Evolutionary conservation across 208 protist species (phyloP).

Genomic region (Cochliopodium minus): DNA sequence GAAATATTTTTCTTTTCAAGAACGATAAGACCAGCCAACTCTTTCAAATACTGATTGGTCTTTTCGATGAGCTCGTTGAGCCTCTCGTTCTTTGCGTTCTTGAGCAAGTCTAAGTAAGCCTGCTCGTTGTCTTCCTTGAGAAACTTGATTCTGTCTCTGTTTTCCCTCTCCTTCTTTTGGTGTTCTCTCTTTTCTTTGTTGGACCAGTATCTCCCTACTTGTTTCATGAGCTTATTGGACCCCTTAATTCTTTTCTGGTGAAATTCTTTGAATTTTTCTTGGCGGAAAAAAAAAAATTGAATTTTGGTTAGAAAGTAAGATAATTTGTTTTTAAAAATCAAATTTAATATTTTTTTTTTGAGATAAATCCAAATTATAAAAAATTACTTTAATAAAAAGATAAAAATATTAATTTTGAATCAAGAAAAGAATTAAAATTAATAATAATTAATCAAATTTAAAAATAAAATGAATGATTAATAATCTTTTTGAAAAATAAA

Average conservation of each 20-base stretch:
- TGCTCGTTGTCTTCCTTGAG: slow-evolving; percentile 3
- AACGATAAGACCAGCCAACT: background rate
- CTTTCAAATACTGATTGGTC: background rate
- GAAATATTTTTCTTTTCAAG: background rate
- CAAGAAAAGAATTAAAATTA: too few species aligned
- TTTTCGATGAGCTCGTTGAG: background rate
- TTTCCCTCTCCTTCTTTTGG: background rate
- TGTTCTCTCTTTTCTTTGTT: slow-evolving; percentile 6
- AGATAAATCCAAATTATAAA: background rate
- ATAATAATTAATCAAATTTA: too few species aligned
- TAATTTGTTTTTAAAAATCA: background rate
- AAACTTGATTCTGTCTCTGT: background rate
- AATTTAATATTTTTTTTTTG: background rate
- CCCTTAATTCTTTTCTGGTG: background rate
- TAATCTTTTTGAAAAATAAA: too few species aligned
- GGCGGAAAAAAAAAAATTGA: too few species aligned
- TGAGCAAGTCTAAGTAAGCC: background rate
- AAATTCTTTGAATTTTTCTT: background rate
- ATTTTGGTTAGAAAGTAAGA: background rate
- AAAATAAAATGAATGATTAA: too few species aligned
- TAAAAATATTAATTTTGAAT: too few species aligned
- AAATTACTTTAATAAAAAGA: too few species aligned
- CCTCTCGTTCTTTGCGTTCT: background rate
- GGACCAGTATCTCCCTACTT: background rate
- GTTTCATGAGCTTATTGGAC: background rate